A percentile compares a stretch with the other conserved stretches of the same genome.
Evolutionary conservation across 176 grass and related monocot species (phyloP).

Genomic region (Cenchrus fungigraminus): DNA sequence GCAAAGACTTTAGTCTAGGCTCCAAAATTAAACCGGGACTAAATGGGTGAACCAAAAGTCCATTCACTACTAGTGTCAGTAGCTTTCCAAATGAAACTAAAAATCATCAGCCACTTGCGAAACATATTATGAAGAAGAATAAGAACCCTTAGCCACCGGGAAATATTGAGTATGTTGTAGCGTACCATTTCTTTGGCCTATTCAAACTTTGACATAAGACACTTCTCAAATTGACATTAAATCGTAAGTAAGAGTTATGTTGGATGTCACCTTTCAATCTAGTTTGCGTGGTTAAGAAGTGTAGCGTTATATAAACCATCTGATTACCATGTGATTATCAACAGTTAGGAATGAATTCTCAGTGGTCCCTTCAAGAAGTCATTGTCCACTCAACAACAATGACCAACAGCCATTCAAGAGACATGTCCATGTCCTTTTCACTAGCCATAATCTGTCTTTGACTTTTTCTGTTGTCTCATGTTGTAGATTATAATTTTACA

Average conservation of each 20-base stretch:
- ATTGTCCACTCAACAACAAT: not conserved
- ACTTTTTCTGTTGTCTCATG: too few relatives aligned
- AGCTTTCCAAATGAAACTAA: too few relatives aligned
- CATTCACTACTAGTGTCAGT: too few relatives aligned
- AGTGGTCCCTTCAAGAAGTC: not conserved
- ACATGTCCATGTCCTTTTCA: not conserved
- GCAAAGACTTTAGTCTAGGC: too few relatives aligned
- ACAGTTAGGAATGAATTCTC: not conserved
- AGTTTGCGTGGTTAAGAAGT: not conserved
- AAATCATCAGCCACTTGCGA: too few relatives aligned
- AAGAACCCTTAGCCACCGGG: too few relatives aligned
- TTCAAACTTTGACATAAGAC: not conserved
- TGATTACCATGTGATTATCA: not conserved
- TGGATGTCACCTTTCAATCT: not conserved
- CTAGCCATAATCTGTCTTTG: not conserved
- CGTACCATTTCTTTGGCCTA: not conserved
- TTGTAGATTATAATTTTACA: too few relatives aligned
- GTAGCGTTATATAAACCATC: not conserved
- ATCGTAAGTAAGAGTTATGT: not conserved
- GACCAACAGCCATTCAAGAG: not conserved
- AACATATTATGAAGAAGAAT: too few relatives aligned
- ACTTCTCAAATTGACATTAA: not conserved
- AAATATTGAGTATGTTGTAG: too few relatives aligned
- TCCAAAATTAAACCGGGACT: too few relatives aligned
- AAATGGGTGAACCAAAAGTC: too few relatives aligned